Evolutionary conservation across 2,329 filamentous ascomycete species (phyloP).

Genomic region (Aspergillus vadensis): DNA sequence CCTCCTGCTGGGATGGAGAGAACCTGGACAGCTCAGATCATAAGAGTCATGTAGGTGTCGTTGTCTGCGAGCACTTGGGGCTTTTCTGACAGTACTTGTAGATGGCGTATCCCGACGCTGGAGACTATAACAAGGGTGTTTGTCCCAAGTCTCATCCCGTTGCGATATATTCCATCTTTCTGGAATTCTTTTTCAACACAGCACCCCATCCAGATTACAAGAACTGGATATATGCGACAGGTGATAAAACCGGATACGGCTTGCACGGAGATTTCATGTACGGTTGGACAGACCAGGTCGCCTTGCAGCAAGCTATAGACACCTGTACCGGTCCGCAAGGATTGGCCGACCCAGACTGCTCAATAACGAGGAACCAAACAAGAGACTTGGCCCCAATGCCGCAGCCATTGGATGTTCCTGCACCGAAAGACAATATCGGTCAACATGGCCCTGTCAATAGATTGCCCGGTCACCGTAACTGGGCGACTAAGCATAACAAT

Average conservation of each 20-base stretch:
- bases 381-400: constrained; percentile 11
- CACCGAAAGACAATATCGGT: constrained; percentile 21
- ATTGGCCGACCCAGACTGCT: constrained; percentile 18
- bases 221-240: constrained; percentile 51
- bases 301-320: constrained; percentile 43
- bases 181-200: constrained; percentile 60
- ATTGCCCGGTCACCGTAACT: constrained; percentile 20
- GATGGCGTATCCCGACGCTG: constrained; percentile 39
- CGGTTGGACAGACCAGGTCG: constrained; percentile 47
- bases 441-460: constrained; percentile 15
- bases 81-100: constrained; percentile 1
- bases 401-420: constrained; percentile 12
- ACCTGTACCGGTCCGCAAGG: constrained; percentile 24
- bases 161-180: constrained; percentile 62
- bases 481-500: constrained; percentile 9
- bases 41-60: constrained; percentile 33
- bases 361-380: constrained; percentile 20
- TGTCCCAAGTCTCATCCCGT: constrained; percentile 51
- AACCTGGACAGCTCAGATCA: constrained; percentile 37
- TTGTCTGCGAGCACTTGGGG: background rate
- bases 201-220: constrained; percentile 50
- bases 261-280: constrained; percentile 59
- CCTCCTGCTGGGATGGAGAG: constrained; percentile 42
- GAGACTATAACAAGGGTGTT: constrained; percentile 36
- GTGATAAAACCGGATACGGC: constrained; percentile 55